Base-by-base conservation (phyloP, 192 early-diverging fungal species). In the Gonapodya prolifera region DNA sequence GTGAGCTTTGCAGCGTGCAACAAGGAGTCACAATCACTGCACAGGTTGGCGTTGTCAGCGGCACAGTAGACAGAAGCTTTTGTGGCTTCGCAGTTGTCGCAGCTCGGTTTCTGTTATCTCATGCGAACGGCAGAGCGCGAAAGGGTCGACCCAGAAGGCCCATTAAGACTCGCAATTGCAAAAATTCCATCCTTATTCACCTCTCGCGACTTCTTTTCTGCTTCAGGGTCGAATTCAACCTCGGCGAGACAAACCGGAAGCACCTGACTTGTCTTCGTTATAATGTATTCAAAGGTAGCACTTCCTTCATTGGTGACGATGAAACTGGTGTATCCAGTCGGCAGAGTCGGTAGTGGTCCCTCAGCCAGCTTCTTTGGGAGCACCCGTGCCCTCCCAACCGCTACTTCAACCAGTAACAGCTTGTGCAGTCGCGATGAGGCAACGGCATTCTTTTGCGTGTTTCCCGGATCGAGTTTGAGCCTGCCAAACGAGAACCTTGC, bases 1-100 rank as follows among this genome's bases (percentile, higher is more conserved):
- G 88, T 82, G 1, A 89, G 81, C 71, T 89, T 89, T 30, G 86
- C 81, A 0, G 75, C 69, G 74, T 89, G 88, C n/a, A 89, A 80
- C 30, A 83, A 77, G 0, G 76, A 18, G 76, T 89, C 88, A 75
- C 88, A 89, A 69, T 85, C 84, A 34, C 87, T 85, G 83, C 88
- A 89, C 23, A 89, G 80, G 74, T 87, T 85, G 16, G 88, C 88
- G 2, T 83, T 79, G 79, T 89, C 88, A 69, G 86, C 82, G 2
- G 75, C 83, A 79, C 88, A 89, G 70, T 86, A 87, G 70, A 89
- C 83, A 1, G 83, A 84, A 0, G 88, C 88, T 30, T 33, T 79
- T 35, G 84, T 86, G 1, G 80, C 73, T 78, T 89, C 88, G 80
- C 88, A 89, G 75, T 88, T 87, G 74, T 88, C 88, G 76, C 88